Percentiles rank a stretch among this genome's conserved stretches.
Evolutionary conservation across 805 yeast species (phyloP).

Genomic region (Zygosaccharomyces pseudorouxii): DNA sequence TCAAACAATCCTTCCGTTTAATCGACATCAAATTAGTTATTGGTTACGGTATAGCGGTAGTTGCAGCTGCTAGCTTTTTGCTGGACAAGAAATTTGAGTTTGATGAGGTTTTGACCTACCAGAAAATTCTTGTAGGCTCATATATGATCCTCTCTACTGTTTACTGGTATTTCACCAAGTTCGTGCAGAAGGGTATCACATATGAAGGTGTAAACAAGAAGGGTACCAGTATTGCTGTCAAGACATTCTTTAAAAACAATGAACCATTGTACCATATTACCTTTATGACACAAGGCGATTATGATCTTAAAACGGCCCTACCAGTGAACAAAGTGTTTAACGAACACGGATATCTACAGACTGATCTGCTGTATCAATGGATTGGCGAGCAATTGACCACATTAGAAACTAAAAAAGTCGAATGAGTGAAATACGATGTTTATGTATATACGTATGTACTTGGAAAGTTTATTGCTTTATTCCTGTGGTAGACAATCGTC

Average conservation of each 20-base stretch:
- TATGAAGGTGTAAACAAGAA: constrained; percentile 41
- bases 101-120: constrained; percentile 39
- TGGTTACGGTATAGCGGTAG: constrained; percentile 46
- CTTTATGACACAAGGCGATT: constrained; percentile 27
- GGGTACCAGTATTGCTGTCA: constrained; percentile 30
- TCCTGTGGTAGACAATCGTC: constrained; percentile 44
- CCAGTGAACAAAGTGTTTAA: constrained; percentile 37
- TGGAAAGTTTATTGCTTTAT: constrained; percentile 1
- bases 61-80: constrained; percentile 47
- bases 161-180: constrained; percentile 38
- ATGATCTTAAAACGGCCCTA: constrained; percentile 20
- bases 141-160: constrained; percentile 40
- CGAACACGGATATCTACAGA: constrained; percentile 42
- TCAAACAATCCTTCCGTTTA: constrained; percentile 20
- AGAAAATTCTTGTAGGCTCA: constrained; percentile 38
- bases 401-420: constrained; percentile 38
- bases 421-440: constrained; percentile 35
- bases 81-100: constrained; percentile 48
- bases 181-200: constrained; percentile 40
- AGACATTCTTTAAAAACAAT: constrained; percentile 36
- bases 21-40: constrained; percentile 46
- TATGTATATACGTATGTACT: constrained; percentile 12
- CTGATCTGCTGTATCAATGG: constrained; percentile 38
- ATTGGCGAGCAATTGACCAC: constrained; percentile 34
- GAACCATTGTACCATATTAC: constrained; percentile 42